Evolutionary conservation across 805 yeast genomes (phyloP), one percentile per base, ranked within the genome.

Genomic region (Brettanomyces custersianus): DNA sequence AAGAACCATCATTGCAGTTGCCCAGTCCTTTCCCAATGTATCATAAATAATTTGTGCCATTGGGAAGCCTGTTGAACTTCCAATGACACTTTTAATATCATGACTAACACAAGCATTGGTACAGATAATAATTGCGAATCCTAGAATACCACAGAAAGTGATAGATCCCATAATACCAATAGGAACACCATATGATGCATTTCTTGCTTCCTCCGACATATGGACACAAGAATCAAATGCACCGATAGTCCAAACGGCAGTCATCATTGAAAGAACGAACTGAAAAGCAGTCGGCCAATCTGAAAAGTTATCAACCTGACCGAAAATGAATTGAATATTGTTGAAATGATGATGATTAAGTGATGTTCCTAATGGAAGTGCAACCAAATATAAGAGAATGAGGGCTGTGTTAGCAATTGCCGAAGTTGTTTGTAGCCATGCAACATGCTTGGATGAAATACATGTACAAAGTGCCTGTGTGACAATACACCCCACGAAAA

Each of bases 241-340:
- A 18, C 71, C 70, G 45, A 66, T 65, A 22, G 72, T 66, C 71
- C 72, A 67, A 28, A 66, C 57, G 1, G 65, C 62, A 2, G 71
- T 70, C 62, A 63, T 57, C 63, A 66, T 62, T 10, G 63, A 54
- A 30, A 54, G 50, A 45, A 61, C 49, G 35, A 58, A 61, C 6
- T 63, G 53, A 64, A 65, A 62, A n/a, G 67, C 67, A 4, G 15
- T 20, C 8, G 57, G 50, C 61, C 66, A 65, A 16, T 40, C 40
- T 28, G 62, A 47, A 33, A 24, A 42, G 34, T 61, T 59, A 13
- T 48, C 50, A 29, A 51, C 40, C 22, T 48, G 40, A 18, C 60
- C 60, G 39, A 65, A 65, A 20, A 63, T 61, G 43, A 47, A 63
- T 4, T 39, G 25, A 7, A 55, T 66, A 18, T 45, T 38, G 29